Evolutionary conservation across 441 rosid species (phyloP).

Genomic region (Corymbia citriodora): DNA sequence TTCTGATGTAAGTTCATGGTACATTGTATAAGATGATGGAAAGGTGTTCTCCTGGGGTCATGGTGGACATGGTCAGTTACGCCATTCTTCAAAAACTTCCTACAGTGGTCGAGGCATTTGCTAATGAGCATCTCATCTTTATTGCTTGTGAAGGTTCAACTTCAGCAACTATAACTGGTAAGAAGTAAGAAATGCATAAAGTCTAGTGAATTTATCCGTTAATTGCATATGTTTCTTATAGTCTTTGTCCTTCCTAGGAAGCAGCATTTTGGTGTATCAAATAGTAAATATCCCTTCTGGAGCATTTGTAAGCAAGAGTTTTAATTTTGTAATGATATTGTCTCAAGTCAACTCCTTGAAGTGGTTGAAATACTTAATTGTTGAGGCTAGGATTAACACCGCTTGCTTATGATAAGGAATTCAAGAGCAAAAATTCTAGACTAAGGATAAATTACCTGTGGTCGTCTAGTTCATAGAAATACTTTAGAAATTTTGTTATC

Average conservation of each 20-base stretch:
- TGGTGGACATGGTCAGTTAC: constrained; percentile 90
- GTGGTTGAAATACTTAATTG: neutral
- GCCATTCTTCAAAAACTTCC: constrained; percentile 63
- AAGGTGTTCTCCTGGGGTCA: constrained; percentile 91
- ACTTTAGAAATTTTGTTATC: no score
- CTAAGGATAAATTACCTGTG: no score
- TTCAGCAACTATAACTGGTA: constrained; percentile 82
- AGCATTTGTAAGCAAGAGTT: neutral
- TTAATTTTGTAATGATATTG: neutral
- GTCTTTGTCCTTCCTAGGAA: neutral
- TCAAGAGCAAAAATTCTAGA: no score
- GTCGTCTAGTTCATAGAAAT: no score
- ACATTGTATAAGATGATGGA: constrained; percentile 48
- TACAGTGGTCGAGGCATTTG: constrained; percentile 48
- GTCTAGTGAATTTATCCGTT: neutral
- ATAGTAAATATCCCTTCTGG: neutral
- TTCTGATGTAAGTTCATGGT: no score
- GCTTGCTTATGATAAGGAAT: no score
- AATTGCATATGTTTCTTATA: neutral
- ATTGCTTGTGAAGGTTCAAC: constrained; percentile 85
- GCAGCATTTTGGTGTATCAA: neutral
- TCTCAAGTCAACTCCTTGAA: neutral
- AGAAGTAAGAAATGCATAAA: neutral
- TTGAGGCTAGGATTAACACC: neutral
- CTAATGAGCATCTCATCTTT: constrained; percentile 44